A percentile compares a stretch with the other conserved stretches of the same genome.
phyloP scores from a whole-genome alignment of 805 yeast species.

The Starmerella floris region DNA sequence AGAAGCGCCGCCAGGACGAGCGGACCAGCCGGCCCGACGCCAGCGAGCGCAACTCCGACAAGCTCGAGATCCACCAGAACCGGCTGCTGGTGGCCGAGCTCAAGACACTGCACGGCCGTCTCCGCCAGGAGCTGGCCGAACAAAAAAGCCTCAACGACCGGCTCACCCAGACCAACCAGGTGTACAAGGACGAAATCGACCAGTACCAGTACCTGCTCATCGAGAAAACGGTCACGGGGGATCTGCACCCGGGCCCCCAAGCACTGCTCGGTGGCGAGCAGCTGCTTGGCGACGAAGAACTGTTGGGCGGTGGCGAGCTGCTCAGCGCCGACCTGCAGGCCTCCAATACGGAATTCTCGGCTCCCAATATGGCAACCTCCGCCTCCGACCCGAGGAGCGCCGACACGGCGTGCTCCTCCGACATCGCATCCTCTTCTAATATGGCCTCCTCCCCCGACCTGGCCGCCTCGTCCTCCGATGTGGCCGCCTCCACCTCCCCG shows the following conservation, averaged over 20 bases:
- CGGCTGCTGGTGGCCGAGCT: conserved; percentile 23
- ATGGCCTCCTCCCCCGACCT: not conserved
- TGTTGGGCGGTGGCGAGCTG: not conserved
- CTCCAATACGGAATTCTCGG: too few relatives aligned
- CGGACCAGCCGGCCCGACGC: conserved; percentile 2
- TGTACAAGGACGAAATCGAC: conserved; percentile 20
- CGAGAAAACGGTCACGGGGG: conserved; percentile 25
- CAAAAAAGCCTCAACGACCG: conserved; percentile 45
- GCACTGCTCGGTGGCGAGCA: not conserved
- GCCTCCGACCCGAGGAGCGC: not conserved
- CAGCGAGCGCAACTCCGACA: conserved; percentile 16
- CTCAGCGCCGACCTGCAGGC: not conserved
- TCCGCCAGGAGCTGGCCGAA: conserved; percentile 35
- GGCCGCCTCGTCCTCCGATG: not conserved
- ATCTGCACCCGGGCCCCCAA: not conserved
- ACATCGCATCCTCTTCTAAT: not conserved
- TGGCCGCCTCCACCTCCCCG: not conserved
- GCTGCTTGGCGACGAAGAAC: not conserved
- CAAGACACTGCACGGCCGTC: conserved; percentile 19
- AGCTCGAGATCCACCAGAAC: conserved; percentile 21
- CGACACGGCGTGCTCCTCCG: too few relatives aligned
- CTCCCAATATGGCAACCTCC: not conserved
- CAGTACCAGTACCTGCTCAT: conserved; percentile 26
- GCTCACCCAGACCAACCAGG: conserved; percentile 27
- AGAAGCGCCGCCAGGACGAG: not conserved